Evolutionary conservation across 2,329 filamentous ascomycete species (phyloP).

Genomic region (Anthostomella pinea): DNA sequence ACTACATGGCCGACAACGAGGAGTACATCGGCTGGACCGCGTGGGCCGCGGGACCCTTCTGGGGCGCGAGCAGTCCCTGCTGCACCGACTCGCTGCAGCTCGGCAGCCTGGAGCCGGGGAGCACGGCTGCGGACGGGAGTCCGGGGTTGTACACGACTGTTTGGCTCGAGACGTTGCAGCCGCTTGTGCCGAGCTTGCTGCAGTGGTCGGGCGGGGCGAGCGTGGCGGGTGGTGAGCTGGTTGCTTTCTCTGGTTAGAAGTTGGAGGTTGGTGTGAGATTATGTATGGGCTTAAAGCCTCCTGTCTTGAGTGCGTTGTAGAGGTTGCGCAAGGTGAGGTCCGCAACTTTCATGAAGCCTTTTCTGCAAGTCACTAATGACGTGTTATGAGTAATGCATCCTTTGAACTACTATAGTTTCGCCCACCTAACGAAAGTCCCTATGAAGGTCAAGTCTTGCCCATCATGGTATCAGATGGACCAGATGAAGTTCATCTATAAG

Average conservation of each 20-base stretch:
- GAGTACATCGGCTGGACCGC: slow-evolving; percentile 51
- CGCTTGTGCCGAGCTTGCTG: slow-evolving; percentile 39
- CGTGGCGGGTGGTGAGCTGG: slow-evolving; percentile 22
- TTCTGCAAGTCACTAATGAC: too few relatives aligned
- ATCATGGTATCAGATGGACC: too few relatives aligned
- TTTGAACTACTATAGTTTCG: too few relatives aligned
- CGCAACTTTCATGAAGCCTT: too few relatives aligned
- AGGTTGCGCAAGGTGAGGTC: too few relatives aligned
- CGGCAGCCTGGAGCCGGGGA: slow-evolving; percentile 46
- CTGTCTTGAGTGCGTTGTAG: too few relatives aligned
- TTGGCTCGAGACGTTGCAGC: slow-evolving; percentile 43
- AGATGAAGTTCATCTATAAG: too few relatives aligned
- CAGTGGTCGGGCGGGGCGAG: slow-evolving; percentile 36
- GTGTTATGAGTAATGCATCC: too few relatives aligned
- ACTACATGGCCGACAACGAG: slow-evolving; percentile 45
- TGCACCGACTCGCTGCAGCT: slow-evolving; percentile 40
- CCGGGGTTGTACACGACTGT: slow-evolving; percentile 45
- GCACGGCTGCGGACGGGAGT: slow-evolving; percentile 39
- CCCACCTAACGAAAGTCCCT: too few relatives aligned
- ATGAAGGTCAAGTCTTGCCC: too few relatives aligned
- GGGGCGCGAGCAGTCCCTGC: slow-evolving; percentile 42
- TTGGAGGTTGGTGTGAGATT: background rate
- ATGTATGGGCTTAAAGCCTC: too few relatives aligned
- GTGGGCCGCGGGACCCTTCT: slow-evolving; percentile 49
- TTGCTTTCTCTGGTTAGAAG: slow-evolving; percentile 14